Base-by-base conservation (phyloP, 2,329 filamentous ascomycete genomes). In the Colletotrichum navitas region DNA sequence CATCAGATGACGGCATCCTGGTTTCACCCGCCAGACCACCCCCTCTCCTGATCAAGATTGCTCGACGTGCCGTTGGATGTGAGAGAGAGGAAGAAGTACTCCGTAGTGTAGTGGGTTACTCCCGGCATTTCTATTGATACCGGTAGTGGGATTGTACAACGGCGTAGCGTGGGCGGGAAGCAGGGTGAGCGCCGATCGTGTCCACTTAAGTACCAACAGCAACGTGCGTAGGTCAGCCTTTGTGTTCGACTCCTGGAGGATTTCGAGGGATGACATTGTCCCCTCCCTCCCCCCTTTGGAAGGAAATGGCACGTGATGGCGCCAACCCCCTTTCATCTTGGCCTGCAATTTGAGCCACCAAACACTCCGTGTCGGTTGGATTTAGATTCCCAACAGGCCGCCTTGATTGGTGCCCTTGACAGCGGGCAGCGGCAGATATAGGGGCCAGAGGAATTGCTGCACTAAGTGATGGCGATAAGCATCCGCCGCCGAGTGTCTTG, bases 401-500 rank as follows among this genome's bases (percentile, higher is more conserved):
- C 7, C n/a, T 49, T 67, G 58, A 71, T 71, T 71, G 68, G 68
- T 54, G 65, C 56, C 36, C 49, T 52, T 21, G 36, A 60, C 39
- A 68, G 56, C 45, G 54, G 54, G 54, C 45, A 54, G 65, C 68
- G 65, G 68, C 68, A 71, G 68, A 68, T 68, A 39, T 56, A 60
- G 65, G 68, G 56, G 63, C 45, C 54, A 56, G 52, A n/a, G 61
- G 61, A 68, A 41, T 16, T 45, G 32, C 32, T 36, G 56, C 32
- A 36, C 18, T 36, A 16, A 24, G 59, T 24, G 45, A 51, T 51
- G 5, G 59, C 45, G 59, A 62, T 39, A 51, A 51, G 59, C n/a
- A 32, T 51, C 32, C 29, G 43, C 32, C 29, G 43, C 59, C 29
- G 21, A 26, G 55, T 21, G 32, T 51, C 45, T 49, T 62, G 29